Evolutionary conservation across 2,329 filamentous ascomycete genomes (phyloP).

Genomic region (Claviceps sp.): DNA sequence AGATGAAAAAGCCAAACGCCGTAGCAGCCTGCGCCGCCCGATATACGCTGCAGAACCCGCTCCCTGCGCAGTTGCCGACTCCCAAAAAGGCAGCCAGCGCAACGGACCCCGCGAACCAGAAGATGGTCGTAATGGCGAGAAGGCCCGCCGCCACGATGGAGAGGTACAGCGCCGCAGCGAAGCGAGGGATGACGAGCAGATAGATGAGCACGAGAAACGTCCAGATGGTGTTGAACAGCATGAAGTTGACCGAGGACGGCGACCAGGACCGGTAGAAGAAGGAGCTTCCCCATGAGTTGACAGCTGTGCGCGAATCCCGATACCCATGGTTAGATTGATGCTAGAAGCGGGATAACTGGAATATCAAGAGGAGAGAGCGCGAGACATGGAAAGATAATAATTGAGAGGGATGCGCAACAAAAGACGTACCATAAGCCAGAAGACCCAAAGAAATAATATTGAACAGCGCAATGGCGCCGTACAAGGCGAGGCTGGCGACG

Average conservation of each 20-base stretch:
- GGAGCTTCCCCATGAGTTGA: conserved; percentile 2
- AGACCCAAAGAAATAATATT: conserved; percentile 6
- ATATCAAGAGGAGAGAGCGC: no score
- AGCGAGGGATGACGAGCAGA: conserved; percentile 53
- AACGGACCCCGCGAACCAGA: conserved; percentile 83
- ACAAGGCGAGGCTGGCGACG: conserved; percentile 2
- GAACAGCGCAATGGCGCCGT: conserved; percentile 5
- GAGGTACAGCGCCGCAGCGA: conserved; percentile 47
- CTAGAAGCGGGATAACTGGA: no score
- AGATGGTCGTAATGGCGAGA: conserved; percentile 63
- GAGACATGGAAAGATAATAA: neutral
- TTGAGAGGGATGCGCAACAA: neutral
- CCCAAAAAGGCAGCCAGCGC: conserved; percentile 56
- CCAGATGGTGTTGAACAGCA: conserved; percentile 70
- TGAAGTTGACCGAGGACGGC: conserved; percentile 55
- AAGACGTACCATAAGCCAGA: conserved; percentile 5
- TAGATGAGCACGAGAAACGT: conserved; percentile 59
- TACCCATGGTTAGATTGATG: neutral
- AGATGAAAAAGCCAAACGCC: conserved; percentile 55
- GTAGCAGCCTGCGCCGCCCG: conserved; percentile 47
- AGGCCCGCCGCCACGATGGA: conserved; percentile 51
- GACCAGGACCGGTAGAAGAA: conserved; percentile 28
- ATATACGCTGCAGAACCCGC: conserved; percentile 33
- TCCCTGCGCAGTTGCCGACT: conserved; percentile 37
- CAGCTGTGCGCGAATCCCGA: conserved; percentile 2